phyloP scores from a whole-genome alignment of 2,329 filamentous ascomycete genomes.

The Penicillium paneum region DNA sequence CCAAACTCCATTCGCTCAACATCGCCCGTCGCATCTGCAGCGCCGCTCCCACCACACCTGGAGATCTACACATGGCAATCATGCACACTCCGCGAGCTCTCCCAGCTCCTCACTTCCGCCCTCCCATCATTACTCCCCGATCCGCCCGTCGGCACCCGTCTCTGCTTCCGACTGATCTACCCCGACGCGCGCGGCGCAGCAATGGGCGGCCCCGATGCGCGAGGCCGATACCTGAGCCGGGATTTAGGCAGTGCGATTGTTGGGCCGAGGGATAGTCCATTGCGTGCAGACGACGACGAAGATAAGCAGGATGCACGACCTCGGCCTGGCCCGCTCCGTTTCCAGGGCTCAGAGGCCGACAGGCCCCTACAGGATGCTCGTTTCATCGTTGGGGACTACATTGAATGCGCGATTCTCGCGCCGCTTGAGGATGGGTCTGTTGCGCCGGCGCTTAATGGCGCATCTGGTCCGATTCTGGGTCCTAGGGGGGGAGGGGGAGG shows the following conservation, averaged over 20 bases:
- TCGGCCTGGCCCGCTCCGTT: slow-evolving; percentile 34
- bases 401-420: slow-evolving; percentile 77
- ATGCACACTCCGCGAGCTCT: slow-evolving; percentile 77
- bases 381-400: slow-evolving; percentile 85
- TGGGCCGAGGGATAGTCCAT: slow-evolving; percentile 43
- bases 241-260: slow-evolving; percentile 82
- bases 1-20: slow-evolving; percentile 41
- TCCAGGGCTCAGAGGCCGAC: slow-evolving; percentile 59
- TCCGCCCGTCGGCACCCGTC: slow-evolving; percentile 73
- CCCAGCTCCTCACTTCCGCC: slow-evolving; percentile 68
- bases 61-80: slow-evolving; percentile 83
- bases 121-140: slow-evolving; percentile 67
- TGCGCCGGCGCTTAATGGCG: slow-evolving; percentile 47
- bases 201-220: slow-evolving; percentile 39
- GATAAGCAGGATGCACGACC: slow-evolving; percentile 38
- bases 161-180: slow-evolving; percentile 85
- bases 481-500: slow-evolving; percentile 25
- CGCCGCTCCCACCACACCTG: slow-evolving; percentile 63
- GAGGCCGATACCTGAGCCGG: slow-evolving; percentile 68
- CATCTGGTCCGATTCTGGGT: slow-evolving; percentile 33
- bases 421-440: slow-evolving; percentile 72
- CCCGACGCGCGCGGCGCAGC: slow-evolving; percentile 60
- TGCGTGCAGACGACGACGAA: slow-evolving; percentile 33
- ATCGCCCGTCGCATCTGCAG: slow-evolving; percentile 53
- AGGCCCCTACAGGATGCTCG: slow-evolving; percentile 73